Conservation (phyloP, 345 rosid species). For the Aegle marmelos region DNA sequence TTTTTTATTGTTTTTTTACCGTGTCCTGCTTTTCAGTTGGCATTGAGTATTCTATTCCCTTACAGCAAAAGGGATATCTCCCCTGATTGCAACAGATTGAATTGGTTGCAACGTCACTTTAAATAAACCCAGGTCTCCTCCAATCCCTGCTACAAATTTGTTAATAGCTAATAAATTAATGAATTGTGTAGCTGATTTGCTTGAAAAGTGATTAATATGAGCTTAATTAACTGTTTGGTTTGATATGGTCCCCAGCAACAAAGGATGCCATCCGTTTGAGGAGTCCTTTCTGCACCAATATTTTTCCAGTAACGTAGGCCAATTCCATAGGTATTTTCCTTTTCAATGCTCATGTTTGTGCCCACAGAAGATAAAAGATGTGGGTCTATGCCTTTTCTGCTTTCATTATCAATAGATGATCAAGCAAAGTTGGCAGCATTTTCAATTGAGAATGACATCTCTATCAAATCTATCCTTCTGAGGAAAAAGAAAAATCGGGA, state of each 20-base stretch:
- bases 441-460: neutral
- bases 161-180: neutral
- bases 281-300: neutral
- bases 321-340: neutral
- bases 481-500: neutral
- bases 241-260: constrained; percentile 9
- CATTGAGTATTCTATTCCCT: neutral
- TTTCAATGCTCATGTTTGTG: neutral
- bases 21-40: neutral
- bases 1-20: neutral
- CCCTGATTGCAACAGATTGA: neutral
- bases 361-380: constrained; percentile 1
- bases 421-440: neutral
- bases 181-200: neutral
- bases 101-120: neutral
- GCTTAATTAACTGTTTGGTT: neutral
- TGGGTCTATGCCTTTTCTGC: neutral
- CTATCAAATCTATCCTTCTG: neutral
- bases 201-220: neutral
- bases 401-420: neutral
- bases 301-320: neutral
- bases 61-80: neutral
- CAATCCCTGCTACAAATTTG: neutral
- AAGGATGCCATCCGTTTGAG: neutral
- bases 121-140: neutral